Evolutionary conservation across 768 basidiomycete species (phyloP).

Genomic region (Suillus occidentalis): DNA sequence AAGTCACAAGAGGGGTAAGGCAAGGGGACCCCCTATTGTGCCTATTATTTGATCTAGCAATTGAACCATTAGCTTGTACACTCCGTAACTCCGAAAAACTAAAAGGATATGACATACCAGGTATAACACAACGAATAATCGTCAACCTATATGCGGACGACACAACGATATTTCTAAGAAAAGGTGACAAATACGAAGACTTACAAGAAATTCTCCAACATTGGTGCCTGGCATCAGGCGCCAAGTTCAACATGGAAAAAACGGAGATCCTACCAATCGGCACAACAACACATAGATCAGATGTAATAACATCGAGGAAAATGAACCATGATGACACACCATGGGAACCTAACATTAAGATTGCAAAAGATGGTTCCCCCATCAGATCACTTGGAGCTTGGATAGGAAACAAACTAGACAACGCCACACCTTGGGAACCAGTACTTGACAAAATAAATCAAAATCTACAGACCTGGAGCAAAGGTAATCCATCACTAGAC

Average conservation of each 20-base stretch:
- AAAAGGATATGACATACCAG: too few species aligned
- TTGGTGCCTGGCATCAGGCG: conserved; percentile 18
- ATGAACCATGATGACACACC: neutral
- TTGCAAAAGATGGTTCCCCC: conserved; percentile 16
- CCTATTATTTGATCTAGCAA: too few species aligned
- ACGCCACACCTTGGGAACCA: conserved; percentile 14
- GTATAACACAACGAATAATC: too few species aligned
- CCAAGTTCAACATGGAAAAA: conserved; percentile 25
- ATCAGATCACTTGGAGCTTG: conserved; percentile 19
- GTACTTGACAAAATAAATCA: conserved; percentile 18
- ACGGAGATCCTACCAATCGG: conserved; percentile 1
- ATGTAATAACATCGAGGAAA: neutral
- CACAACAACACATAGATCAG: too few species aligned
- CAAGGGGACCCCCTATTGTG: too few species aligned
- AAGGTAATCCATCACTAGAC: conserved; percentile 6
- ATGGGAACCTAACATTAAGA: neutral
- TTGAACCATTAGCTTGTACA: too few species aligned
- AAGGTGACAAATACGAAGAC: conserved; percentile 8
- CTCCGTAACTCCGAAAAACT: too few species aligned
- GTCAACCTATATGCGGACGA: neutral
- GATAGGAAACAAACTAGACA: conserved; percentile 22
- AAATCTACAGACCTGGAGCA: conserved; percentile 15
- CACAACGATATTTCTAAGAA: conserved; percentile 13
- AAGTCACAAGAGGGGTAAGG: too few species aligned
- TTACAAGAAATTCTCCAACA: conserved; percentile 9